phyloP scores from a whole-genome alignment of 228 moss, liverwort and hornwort genomes.

The Sphagnum magellanicum region DNA sequence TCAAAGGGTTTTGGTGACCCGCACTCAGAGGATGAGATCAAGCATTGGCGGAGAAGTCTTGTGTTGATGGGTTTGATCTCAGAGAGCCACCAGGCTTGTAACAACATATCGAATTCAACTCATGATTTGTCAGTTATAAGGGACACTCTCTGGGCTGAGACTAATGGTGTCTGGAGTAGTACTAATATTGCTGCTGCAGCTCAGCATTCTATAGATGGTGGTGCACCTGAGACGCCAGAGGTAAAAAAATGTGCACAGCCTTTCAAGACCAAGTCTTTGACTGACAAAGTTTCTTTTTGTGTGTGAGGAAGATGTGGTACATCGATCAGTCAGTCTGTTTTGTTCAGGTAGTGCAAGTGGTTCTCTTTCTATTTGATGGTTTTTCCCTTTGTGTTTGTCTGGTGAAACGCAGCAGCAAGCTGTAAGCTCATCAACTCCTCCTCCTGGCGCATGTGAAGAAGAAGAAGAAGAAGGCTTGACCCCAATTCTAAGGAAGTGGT shows the following conservation, averaged over 20 bases:
- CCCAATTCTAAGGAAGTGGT: constrained; percentile 14
- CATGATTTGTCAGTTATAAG: constrained; percentile 20
- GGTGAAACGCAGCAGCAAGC: neutral
- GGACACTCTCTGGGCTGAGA: constrained; percentile 14
- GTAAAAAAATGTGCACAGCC: constrained; percentile 5
- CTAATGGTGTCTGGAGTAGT: constrained; percentile 15
- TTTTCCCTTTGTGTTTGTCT: neutral
- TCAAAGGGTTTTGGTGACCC: constrained; percentile 20
- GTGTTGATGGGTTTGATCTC: constrained; percentile 19
- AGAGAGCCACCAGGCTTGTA: constrained; percentile 22
- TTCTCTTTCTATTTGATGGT: too few species aligned
- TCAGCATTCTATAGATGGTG: neutral
- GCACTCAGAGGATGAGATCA: constrained; percentile 29
- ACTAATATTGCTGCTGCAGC: constrained; percentile 9
- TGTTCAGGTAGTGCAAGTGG: too few species aligned
- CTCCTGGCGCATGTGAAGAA: neutral
- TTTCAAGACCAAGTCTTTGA: too few species aligned
- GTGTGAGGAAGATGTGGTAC: too few species aligned
- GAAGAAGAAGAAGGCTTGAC: constrained; percentile 6
- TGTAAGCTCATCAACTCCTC: neutral
- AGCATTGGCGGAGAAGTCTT: constrained; percentile 8
- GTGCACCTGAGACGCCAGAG: constrained; percentile 17
- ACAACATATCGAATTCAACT: constrained; percentile 17
- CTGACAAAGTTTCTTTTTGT: too few species aligned
- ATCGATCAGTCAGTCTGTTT: too few species aligned